Evolutionary conservation across 2,329 filamentous ascomycete genomes (phyloP), one percentile per base, ranked within the genome.

Genomic region (Colletotrichum camelliae): DNA sequence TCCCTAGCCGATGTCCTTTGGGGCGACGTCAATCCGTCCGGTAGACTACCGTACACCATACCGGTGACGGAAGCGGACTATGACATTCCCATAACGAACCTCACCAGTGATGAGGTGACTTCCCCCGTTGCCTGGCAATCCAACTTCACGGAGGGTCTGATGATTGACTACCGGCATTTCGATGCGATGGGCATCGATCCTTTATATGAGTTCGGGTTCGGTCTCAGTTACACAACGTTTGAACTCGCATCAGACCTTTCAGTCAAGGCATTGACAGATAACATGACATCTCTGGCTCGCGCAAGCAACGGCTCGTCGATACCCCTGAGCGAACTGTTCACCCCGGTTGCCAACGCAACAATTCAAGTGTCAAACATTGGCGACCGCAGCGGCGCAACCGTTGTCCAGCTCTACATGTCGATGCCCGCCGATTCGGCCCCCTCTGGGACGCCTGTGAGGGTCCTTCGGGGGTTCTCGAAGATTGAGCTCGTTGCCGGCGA

Each of bases 1-100:
- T 90, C 93, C 4, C 90, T 96, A 58, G 92, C 92, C 4, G 94
- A 96, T 80, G 88, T 96, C 21, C 88, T 96, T 4, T 96, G 94
- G 82, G 94, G 94, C 55, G 80, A 82, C 5, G 80, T 82, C 1
- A 82, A 81, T 35, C 88, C 88, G 8, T 86, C 83, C 2, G 88
- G 88, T 21, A 88, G 87, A 80, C 81, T 89, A 55, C 86, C 87
- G 0, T 89, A 89, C 81, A 90, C 89, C 1, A 90, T 91, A 70
- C 88, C 85, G 52, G 88, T 88, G 81, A 79, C 82, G 4, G 79
- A 82, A 1, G 78, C 74, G 12, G 89, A 91, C 78, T 90, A 90
- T 75, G 85, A 85, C 27, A 84, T 85, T 1, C 66, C 77, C 2
- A 78, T 86, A 5, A 65, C 78, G 77, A 88, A 88, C 62, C 94